These are phyloP conservation scores for Carex sylvatica DNA, from an alignment of 202 grass and related monocot species.

Conservation along the genomic window DNA sequence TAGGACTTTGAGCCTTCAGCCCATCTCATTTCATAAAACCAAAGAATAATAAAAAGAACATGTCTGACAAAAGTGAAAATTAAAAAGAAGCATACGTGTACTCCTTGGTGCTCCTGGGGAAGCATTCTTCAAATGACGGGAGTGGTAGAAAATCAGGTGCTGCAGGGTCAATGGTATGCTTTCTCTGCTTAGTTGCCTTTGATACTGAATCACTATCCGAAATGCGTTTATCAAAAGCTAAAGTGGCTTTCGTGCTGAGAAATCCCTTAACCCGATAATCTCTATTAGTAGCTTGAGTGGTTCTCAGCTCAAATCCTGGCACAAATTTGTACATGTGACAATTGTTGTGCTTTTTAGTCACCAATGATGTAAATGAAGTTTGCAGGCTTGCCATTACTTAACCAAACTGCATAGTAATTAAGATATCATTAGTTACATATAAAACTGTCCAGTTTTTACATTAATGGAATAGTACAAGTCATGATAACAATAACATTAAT, in stretches of 20 bases:
- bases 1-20: neutral
- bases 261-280: conserved; percentile 36
- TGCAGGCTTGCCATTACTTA: conserved; percentile 78
- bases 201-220: conserved; percentile 38
- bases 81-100: conserved; percentile 42
- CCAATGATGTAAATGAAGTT: conserved; percentile 48
- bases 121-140: conserved; percentile 92
- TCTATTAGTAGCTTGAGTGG: conserved; percentile 27
- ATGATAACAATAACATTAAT: neutral
- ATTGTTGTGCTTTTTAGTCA: conserved; percentile 48
- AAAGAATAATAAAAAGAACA: neutral
- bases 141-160: conserved; percentile 90
- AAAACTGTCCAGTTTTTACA: neutral
- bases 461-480: neutral
- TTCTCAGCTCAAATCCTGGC: conserved; percentile 35
- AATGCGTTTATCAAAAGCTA: conserved; percentile 41
- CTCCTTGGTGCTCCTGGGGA: conserved; percentile 91
- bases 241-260: conserved; percentile 45
- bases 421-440: neutral
- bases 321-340: conserved; percentile 42
- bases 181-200: conserved; percentile 45
- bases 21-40: neutral
- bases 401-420: conserved; percentile 20
- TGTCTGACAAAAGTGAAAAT: neutral
- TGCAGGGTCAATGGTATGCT: conserved; percentile 63